Percentiles rank a stretch among this genome's conserved stretches.
Evolutionary conservation across 2,329 filamentous ascomycete genomes (phyloP).

Genomic region (Fusarium nanum): DNA sequence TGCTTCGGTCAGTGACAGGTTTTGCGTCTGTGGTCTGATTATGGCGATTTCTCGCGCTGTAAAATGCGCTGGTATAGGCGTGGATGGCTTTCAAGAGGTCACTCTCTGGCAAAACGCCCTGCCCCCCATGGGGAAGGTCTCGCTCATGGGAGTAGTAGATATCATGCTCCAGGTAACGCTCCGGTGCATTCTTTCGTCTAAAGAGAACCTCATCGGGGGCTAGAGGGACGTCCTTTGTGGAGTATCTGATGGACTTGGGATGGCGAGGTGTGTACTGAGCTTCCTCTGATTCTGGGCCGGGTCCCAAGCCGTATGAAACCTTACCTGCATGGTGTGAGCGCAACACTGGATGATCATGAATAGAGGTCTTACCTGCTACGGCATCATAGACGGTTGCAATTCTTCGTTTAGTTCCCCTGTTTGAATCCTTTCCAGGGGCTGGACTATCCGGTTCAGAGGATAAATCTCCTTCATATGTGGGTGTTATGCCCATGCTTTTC

Average conservation of each 20-base stretch:
- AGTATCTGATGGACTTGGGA: constrained; percentile 40
- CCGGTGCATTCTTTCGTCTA: constrained; percentile 70
- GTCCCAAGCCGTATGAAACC: constrained; percentile 44
- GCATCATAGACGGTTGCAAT: constrained; percentile 76
- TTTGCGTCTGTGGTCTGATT: constrained; percentile 35
- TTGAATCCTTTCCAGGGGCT: constrained; percentile 17
- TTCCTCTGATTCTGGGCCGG: constrained; percentile 40
- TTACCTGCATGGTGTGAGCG: constrained; percentile 49
- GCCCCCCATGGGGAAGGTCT: constrained; percentile 60
- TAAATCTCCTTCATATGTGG: constrained; percentile 22
- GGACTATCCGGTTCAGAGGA: constrained; percentile 13
- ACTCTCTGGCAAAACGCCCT: constrained; percentile 70
- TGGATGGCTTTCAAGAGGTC: constrained; percentile 78
- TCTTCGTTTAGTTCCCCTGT: constrained; percentile 43
- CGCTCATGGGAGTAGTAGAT: constrained; percentile 74
- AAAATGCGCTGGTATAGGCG: constrained; percentile 74
- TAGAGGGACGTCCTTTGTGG: constrained; percentile 53
- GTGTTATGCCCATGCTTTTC: constrained; percentile 5
- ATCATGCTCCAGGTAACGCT: constrained; percentile 76
- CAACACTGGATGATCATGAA: constrained; percentile 14
- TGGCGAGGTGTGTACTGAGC: constrained; percentile 25
- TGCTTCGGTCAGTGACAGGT: constrained; percentile 66
- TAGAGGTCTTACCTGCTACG: constrained; percentile 68
- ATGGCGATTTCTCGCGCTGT: constrained; percentile 57
- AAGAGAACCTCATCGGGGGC: constrained; percentile 80